These are phyloP conservation scores for Albophoma yamanashiensis DNA, from an alignment of 2,329 filamentous ascomycete species.

Conservation along the genomic window DNA sequence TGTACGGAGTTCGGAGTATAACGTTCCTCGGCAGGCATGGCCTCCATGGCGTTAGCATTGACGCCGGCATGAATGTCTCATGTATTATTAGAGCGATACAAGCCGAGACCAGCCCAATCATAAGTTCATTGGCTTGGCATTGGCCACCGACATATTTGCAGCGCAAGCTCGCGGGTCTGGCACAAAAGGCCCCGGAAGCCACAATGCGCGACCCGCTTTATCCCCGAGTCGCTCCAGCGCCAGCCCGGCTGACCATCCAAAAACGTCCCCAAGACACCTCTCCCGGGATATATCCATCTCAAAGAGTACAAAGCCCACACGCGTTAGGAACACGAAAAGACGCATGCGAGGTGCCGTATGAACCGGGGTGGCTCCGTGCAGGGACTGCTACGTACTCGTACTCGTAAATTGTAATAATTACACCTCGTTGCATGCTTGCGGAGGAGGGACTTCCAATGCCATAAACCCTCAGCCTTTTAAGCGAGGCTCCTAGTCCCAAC, in stretches of 20 bases:
- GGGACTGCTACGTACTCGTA: not conserved
- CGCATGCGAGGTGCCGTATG: not conserved
- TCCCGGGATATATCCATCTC: not conserved
- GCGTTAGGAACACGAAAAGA: no score
- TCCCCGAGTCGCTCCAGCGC: not conserved
- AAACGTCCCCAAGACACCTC: not conserved
- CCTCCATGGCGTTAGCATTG: not conserved
- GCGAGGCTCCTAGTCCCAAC: slow-evolving; percentile 20
- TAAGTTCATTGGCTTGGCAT: slow-evolving; percentile 12
- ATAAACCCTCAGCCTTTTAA: not conserved
- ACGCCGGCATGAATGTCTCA: not conserved
- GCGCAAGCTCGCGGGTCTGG: not conserved
- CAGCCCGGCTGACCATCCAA: not conserved
- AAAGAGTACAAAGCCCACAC: not conserved
- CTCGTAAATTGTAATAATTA: no score
- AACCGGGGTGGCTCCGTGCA: not conserved
- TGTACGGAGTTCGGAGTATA: no score
- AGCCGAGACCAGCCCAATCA: not conserved
- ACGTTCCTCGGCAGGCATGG: not conserved
- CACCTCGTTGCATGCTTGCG: not conserved
- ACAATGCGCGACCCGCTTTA: not conserved
- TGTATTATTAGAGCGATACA: not conserved
- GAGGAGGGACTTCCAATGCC: not conserved
- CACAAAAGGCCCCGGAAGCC: not conserved
- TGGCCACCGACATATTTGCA: slow-evolving; percentile 5